Conservation (phyloP, 371 early-diverging fungal species). For the Apophysomyces variabilis region DNA sequence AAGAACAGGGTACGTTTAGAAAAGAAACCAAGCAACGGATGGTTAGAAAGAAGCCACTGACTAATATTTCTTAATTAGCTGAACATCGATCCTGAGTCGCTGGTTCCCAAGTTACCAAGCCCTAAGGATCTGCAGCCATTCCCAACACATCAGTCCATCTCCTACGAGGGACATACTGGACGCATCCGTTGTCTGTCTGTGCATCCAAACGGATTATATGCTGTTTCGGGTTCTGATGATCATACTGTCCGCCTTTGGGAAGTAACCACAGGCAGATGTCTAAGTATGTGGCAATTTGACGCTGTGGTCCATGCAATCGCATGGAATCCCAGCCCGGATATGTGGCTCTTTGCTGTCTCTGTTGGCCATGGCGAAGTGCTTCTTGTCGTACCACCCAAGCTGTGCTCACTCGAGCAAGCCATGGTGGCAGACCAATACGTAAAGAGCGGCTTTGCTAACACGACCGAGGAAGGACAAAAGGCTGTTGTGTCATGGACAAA, state of each 20-base stretch:
- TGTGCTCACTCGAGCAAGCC: conserved; percentile 53
- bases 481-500: conserved; percentile 61
- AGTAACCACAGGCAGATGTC: conserved; percentile 85
- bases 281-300: conserved; percentile 74
- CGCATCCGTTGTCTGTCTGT: conserved; percentile 84
- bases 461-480: conserved; percentile 31
- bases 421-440: conserved; percentile 56
- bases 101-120: conserved; percentile 95
- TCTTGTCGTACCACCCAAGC: conserved; percentile 58
- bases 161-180: conserved; percentile 81
- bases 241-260: conserved; percentile 91
- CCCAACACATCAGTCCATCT: conserved; percentile 82
- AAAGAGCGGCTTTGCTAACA: conserved; percentile 53
- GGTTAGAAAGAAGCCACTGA: neutral
- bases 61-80: conserved; percentile 41
- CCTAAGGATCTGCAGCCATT: conserved; percentile 95
- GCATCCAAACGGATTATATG: conserved; percentile 90
- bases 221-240: conserved; percentile 91
- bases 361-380: conserved; percentile 59
- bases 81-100: conserved; percentile 89
- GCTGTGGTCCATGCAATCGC: conserved; percentile 72
- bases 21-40: neutral
- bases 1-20: conserved; percentile 69
- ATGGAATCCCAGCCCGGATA: conserved; percentile 89
- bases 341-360: conserved; percentile 82